Evolutionary conservation across 306 rosid species (phyloP).

Genomic region (Prunus mira): DNA sequence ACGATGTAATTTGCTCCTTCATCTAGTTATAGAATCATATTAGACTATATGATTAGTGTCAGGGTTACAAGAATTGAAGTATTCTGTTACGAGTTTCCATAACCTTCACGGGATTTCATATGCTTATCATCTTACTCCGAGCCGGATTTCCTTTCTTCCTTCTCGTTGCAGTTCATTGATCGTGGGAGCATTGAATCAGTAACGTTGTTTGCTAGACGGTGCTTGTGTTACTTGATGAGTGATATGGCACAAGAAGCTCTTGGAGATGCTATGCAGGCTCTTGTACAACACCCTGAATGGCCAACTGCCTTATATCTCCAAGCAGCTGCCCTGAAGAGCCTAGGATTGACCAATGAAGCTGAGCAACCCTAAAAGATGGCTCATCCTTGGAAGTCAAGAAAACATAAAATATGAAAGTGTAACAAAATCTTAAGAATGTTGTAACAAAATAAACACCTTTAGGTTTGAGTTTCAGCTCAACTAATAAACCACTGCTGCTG

Average conservation of each 20-base stretch:
- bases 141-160: constrained; percentile 1
- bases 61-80: too few relatives aligned
- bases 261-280: constrained; percentile 93
- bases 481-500: too few relatives aligned
- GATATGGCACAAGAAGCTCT: constrained; percentile 85
- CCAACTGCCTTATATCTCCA: constrained; percentile 87
- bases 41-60: neutral
- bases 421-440: too few relatives aligned
- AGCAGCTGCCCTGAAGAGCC: constrained; percentile 76
- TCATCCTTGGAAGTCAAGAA: constrained; percentile 63
- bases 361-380: constrained; percentile 79
- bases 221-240: constrained; percentile 83
- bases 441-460: too few relatives aligned
- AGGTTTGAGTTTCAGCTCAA: too few relatives aligned
- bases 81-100: neutral
- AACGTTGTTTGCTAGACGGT: constrained; percentile 75
- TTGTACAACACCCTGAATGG: constrained; percentile 65
- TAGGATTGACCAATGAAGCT: constrained; percentile 90
- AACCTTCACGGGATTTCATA: neutral
- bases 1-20: neutral
- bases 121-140: neutral
- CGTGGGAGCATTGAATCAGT: constrained; percentile 73
- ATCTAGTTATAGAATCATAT: neutral
- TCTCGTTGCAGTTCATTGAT: constrained; percentile 59
- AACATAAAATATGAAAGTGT: neutral